Evolutionary conservation across 768 basidiomycete genomes (phyloP).

Genomic region (Tylopilus plumbeoviolaceoides): DNA sequence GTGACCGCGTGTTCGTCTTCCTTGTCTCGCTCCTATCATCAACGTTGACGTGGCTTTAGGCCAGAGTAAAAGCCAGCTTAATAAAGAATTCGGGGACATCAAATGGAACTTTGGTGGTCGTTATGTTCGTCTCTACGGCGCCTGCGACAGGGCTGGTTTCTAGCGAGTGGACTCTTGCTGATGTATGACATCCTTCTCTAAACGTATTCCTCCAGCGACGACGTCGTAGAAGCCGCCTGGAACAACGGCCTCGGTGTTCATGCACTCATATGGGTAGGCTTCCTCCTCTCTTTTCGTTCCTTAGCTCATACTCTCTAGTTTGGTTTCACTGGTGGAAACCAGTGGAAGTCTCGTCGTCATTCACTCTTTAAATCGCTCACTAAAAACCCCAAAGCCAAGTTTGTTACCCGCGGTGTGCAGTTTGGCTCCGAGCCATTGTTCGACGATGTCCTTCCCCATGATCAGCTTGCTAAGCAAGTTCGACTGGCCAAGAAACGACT

Average conservation of each 20-base stretch:
- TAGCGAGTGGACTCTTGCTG: conserved; percentile 26
- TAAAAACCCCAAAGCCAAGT: conserved; percentile 59
- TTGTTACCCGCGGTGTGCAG: conserved; percentile 60
- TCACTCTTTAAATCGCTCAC: conserved; percentile 48
- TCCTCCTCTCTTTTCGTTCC: not conserved
- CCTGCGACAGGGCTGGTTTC: conserved; percentile 37
- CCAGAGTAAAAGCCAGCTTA: conserved; percentile 49
- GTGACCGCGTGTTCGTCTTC: conserved; percentile 52
- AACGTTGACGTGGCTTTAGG: conserved; percentile 35
- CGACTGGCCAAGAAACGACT: conserved; percentile 45
- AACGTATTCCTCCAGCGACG: conserved; percentile 36
- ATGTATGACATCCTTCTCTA: conserved; percentile 13
- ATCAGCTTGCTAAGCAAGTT: conserved; percentile 50
- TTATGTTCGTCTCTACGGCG: conserved; percentile 54
- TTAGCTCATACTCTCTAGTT: conserved; percentile 23
- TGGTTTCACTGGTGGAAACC: conserved; percentile 36
- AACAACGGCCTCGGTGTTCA: conserved; percentile 64
- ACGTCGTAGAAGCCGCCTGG: conserved; percentile 69
- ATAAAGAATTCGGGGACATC: conserved; percentile 57
- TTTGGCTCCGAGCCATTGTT: conserved; percentile 71
- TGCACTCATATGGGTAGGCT: conserved; percentile 65
- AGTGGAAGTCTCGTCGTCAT: conserved; percentile 55
- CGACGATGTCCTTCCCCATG: conserved; percentile 50
- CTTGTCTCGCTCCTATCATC: not conserved
- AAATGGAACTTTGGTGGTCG: conserved; percentile 55